Evolutionary conservation across 352 stramenopile genomes (phyloP).

Genomic region (Plasmopara muralis): DNA sequence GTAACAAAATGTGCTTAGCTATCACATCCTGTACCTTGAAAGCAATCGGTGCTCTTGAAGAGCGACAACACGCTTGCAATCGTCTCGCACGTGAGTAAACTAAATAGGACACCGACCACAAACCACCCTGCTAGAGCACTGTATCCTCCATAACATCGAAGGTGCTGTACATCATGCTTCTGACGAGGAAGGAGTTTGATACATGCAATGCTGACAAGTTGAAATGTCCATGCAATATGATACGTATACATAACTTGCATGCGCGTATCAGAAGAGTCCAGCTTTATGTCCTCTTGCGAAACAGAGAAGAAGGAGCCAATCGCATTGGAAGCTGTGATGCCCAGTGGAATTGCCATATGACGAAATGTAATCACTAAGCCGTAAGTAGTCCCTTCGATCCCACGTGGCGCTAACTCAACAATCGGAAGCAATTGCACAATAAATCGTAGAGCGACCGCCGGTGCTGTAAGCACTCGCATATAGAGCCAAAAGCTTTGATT

Average conservation of each 20-base stretch:
- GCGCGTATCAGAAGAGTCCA: conserved; percentile 25
- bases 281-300: conserved; percentile 18
- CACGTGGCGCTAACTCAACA: conserved; percentile 46
- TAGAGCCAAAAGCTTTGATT: conserved; percentile 53
- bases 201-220: conserved; percentile 37
- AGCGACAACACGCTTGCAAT: conserved; percentile 38
- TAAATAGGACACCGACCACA: conserved; percentile 27
- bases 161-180: conserved; percentile 58
- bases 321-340: conserved; percentile 33
- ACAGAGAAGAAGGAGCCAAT: conserved; percentile 39
- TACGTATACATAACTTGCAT: conserved; percentile 45
- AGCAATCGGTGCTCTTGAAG: conserved; percentile 49
- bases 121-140: conserved; percentile 35
- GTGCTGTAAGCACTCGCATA: conserved; percentile 37
- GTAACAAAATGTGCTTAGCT: conserved; percentile 1
- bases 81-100: conserved; percentile 38
- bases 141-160: conserved; percentile 55
- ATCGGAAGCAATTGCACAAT: conserved; percentile 51
- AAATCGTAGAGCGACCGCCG: conserved; percentile 38
- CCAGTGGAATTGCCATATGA: conserved; percentile 50
- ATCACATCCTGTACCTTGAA: conserved; percentile 51
- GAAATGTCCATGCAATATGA: conserved; percentile 39
- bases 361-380: conserved; percentile 55
- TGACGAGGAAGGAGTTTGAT: conserved; percentile 45
- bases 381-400: conserved; percentile 55